Conservation (phyloP, 2,329 filamentous ascomycete genomes). For the Trichoderma cornu-damae region DNA sequence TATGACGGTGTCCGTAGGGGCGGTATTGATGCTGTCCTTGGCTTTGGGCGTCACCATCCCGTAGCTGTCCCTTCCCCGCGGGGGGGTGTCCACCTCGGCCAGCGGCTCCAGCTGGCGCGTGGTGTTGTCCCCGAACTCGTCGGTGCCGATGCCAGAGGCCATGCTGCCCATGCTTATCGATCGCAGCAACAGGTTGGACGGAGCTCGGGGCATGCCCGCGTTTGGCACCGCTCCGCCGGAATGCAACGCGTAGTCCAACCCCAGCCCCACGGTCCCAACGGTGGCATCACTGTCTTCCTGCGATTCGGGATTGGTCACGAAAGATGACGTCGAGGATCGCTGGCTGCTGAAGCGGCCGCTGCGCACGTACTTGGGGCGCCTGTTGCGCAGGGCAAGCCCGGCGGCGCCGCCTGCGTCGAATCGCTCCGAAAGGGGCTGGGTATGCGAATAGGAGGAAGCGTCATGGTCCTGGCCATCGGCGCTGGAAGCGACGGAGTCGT, state of each 20-base stretch:
- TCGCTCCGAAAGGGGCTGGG: slow-evolving; percentile 30
- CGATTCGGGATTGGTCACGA: slow-evolving; percentile 49
- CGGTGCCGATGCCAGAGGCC: slow-evolving; percentile 59
- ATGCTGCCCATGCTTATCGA: slow-evolving; percentile 87
- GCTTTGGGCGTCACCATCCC: slow-evolving; percentile 65
- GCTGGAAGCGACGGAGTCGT: slow-evolving; percentile 30
- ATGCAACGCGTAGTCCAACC: slow-evolving; percentile 75
- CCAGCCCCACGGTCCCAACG: slow-evolving; percentile 53
- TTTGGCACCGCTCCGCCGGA: slow-evolving; percentile 69
- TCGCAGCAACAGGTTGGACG: slow-evolving; percentile 59
- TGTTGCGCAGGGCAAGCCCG: slow-evolving; percentile 42
- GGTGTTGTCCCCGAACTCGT: slow-evolving; percentile 45
- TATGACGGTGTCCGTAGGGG: slow-evolving; percentile 82
- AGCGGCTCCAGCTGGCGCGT: slow-evolving; percentile 46
- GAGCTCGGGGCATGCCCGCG: slow-evolving; percentile 44
- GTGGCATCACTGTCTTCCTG: slow-evolving; percentile 68
- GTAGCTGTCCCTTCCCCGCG: slow-evolving; percentile 38
- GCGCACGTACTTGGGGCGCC: slow-evolving; percentile 53
- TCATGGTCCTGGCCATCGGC: slow-evolving; percentile 30
- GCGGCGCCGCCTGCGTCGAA: slow-evolving; percentile 45
- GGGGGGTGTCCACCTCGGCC: slow-evolving; percentile 44
- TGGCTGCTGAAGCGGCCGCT: slow-evolving; percentile 56
- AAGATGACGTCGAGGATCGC: slow-evolving; percentile 57
- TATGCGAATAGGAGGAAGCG: slow-evolving; percentile 28
- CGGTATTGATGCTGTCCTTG: slow-evolving; percentile 48